Base-by-base conservation (phyloP, 352 stramenopile species). In the Phytopythium helicoides region DNA sequence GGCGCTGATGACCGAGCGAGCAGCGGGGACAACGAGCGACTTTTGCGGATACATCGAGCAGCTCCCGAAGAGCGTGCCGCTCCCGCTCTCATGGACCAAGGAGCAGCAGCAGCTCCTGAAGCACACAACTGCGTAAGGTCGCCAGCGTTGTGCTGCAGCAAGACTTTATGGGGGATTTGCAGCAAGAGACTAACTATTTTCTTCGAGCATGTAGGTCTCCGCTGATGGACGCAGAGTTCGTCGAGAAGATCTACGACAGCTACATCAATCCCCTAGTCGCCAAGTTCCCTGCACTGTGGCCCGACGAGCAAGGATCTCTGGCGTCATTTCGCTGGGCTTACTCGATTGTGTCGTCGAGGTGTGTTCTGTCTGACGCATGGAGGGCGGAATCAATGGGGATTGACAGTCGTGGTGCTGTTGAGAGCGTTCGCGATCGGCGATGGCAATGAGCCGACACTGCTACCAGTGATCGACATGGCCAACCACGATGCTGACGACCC, bases 381-480 rank as follows among this genome's bases (percentile, higher is more conserved):
- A n/a, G n/a, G 7, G 9, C n/a, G 22, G 7, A 44, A 41, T 15
- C n/a, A n/a, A n/a, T n/a, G n/a, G n/a, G 10, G 45, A 8, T 26
- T 46, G 33, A 57, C 15, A 11, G 26, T 22, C 22, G 23, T 48
- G 40, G 11, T 19, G 11, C 21, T 16, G 25, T 34, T 21, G 21
- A 87, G 73, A 45, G 80, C 80, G 15, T 85, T 85, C 41, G 73
- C 59, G 19, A 41, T 73, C 52, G 48, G 47, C 16, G 58, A 58
- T 47, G 51, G 19, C 9, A 55, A 58, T 18, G 77, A 87, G 37
- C 77, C 77, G 36, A 87, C 77, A 31, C 47, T 91, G 11, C 60
- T 91, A 19, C 80, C 80, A 2, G 77, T 88, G 14, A 91, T 91
- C 51, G 77, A 91, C 52, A 91, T 91, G 80, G 80, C 75, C 22